A percentile compares a stretch with the other conserved stretches of the same genome.
Evolutionary conservation across 1,284 basidiomycete species (phyloP).

Genomic region (Puccinia coronata): DNA sequence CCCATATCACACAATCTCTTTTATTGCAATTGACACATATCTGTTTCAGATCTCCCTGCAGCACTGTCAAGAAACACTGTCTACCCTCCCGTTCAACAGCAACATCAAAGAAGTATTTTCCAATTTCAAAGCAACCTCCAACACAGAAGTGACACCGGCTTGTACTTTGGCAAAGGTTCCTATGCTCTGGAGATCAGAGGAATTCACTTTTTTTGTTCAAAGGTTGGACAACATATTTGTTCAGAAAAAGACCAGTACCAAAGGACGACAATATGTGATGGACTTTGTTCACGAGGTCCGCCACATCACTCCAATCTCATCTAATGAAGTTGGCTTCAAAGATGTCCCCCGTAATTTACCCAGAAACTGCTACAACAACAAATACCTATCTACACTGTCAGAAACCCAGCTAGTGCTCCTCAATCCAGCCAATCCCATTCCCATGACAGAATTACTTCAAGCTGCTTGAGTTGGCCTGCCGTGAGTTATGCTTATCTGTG

Average conservation of each 20-base stretch:
- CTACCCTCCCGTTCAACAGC: neutral
- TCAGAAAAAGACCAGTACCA: conserved; percentile 3
- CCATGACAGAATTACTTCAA: too few relatives aligned
- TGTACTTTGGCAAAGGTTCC: neutral
- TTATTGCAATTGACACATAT: neutral
- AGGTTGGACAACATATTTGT: neutral
- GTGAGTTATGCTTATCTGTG: too few relatives aligned
- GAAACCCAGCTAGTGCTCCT: neutral
- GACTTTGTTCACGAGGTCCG: neutral
- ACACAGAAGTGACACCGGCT: neutral
- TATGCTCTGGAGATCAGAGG: neutral
- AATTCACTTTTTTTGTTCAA: neutral
- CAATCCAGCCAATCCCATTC: neutral
- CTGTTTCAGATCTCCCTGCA: neutral
- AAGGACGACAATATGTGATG: neutral
- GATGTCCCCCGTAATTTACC: neutral
- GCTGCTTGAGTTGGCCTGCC: neutral
- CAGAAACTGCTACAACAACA: neutral
- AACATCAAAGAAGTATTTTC: neutral
- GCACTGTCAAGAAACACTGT: conserved; percentile 1
- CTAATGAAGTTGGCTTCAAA: neutral
- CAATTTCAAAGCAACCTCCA: neutral
- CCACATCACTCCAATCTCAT: neutral
- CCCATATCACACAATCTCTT: neutral
- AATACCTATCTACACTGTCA: neutral